Base-by-base conservation (phyloP, 768 basidiomycete species). In the Leccinum longicurvipes region DNA sequence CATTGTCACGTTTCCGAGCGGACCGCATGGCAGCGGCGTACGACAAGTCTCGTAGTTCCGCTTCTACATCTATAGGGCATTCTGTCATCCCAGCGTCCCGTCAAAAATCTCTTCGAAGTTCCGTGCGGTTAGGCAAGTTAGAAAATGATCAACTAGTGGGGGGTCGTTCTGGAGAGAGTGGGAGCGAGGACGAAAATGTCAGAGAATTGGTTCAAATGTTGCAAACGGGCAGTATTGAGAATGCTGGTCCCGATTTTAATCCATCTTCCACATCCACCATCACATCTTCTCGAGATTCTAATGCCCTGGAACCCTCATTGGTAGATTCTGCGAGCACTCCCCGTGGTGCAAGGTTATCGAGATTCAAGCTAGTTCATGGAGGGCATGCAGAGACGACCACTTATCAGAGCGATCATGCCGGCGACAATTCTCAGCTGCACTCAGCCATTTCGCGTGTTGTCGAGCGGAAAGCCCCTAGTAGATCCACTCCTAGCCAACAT, bases 1-100 rank as follows among this genome's bases (percentile, higher is more conserved):
- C 77, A 0, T 69, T 85, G 39, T 91, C 89, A 12, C 80, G 76
- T 39, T 90, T 91, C 69, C 90, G 82, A 65, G 80, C 84, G 1
- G 79, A 73, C 41, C 80, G 78, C 21, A 71, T 86, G 54, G 76
- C 77, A 15, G 74, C 77, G 24, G 74, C 81, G 1, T 83, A 81
- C 60, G 73, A 74, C 57, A 67, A 73, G n/a, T 71, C 79, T 14
- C 57, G 67, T n/a, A 61, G 70, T 24, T 58, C 65, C 6, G 23
- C 71, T 15, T 74, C 76, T 27, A 73, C 67, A 48, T 78, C 79
- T 1, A 66, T 81, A 28, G 78, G 70, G 36, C 73, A 71, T 53
- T 73, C 76, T 14, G 69, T 79, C 29, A 52, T 75, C 44, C 76
- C 84, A 6, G 76, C 68, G 15, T 73, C 79, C 12, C 73, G 73